Evolutionary conservation across 1,139 yeast genomes (phyloP).

Genomic region (Taphrina pruni): DNA sequence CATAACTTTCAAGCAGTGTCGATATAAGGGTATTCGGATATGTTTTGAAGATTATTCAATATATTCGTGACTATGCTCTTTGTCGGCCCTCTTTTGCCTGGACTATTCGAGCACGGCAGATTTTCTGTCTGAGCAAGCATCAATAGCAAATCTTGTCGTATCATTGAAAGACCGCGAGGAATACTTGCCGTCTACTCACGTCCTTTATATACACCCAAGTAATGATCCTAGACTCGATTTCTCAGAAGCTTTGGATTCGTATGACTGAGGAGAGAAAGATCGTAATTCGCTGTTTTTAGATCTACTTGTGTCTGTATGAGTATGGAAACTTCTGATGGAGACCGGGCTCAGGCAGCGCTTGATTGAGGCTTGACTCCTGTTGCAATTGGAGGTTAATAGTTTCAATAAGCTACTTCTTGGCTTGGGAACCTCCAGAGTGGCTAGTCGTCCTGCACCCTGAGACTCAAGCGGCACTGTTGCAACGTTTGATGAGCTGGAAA

Average conservation of each 20-base stretch:
- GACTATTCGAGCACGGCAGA: too few relatives aligned
- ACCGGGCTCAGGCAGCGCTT: slow-evolving; percentile 4
- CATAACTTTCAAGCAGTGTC: too few relatives aligned
- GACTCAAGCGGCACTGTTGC: slow-evolving; percentile 1
- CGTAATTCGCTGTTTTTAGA: background rate
- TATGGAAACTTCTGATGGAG: slow-evolving; percentile 4
- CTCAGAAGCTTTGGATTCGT: background rate
- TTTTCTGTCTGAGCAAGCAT: too few relatives aligned
- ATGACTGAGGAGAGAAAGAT: background rate
- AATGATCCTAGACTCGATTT: background rate
- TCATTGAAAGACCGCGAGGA: too few relatives aligned
- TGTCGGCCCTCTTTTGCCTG: too few relatives aligned
- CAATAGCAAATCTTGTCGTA: too few relatives aligned
- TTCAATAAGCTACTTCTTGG: background rate
- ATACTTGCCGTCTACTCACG: too few relatives aligned
- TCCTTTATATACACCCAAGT: background rate
- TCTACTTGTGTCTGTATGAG: background rate
- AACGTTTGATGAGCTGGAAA: slow-evolving; percentile 16
- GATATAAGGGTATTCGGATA: too few relatives aligned
- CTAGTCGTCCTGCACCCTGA: background rate
- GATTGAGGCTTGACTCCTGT: slow-evolving; percentile 1
- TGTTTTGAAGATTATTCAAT: too few relatives aligned
- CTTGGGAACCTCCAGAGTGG: background rate
- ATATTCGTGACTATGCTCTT: too few relatives aligned
- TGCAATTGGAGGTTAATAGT: slow-evolving; percentile 6